A percentile compares a stretch with the other conserved stretches of the same genome.
Conservation (phyloP, 2,329 filamentous ascomycete genomes). For the Colletotrichum liaoningense region DNA sequence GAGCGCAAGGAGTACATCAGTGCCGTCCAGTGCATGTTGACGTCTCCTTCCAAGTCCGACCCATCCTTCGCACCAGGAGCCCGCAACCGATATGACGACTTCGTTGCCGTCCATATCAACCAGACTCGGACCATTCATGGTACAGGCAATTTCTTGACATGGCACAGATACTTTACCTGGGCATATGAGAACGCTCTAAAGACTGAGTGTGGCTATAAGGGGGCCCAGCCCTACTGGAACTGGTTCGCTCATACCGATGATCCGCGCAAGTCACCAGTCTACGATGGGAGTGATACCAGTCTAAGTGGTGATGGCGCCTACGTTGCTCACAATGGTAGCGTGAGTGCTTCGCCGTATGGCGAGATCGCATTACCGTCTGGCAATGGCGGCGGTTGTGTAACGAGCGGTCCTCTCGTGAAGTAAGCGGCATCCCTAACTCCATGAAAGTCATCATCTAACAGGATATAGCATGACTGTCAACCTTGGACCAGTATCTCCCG, state of each 20-base stretch:
- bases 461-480: constrained; percentile 39
- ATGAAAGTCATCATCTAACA: neutral
- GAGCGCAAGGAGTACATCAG: constrained; percentile 36
- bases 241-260: constrained; percentile 46
- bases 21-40: constrained; percentile 34
- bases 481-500: constrained; percentile 44
- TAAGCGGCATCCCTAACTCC: neutral
- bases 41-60: constrained; percentile 20
- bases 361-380: constrained; percentile 47
- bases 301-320: constrained; percentile 52
- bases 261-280: constrained; percentile 48
- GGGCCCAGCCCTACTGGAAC: constrained; percentile 47
- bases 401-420: constrained; percentile 45
- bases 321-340: constrained; percentile 41
- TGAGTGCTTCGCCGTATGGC: constrained; percentile 35
- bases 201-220: constrained; percentile 36
- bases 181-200: constrained; percentile 33
- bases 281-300: constrained; percentile 52
- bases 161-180: constrained; percentile 35
- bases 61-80: constrained; percentile 24
- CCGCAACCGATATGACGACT: constrained; percentile 36
- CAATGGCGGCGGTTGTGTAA: constrained; percentile 48
- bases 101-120: constrained; percentile 36
- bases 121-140: constrained; percentile 31
- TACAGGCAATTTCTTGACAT: constrained; percentile 33